Evolutionary conservation across 2,329 filamentous ascomycete species (phyloP), one percentile per base, ranked within the genome.

Genomic region (Cercospora sp.): DNA sequence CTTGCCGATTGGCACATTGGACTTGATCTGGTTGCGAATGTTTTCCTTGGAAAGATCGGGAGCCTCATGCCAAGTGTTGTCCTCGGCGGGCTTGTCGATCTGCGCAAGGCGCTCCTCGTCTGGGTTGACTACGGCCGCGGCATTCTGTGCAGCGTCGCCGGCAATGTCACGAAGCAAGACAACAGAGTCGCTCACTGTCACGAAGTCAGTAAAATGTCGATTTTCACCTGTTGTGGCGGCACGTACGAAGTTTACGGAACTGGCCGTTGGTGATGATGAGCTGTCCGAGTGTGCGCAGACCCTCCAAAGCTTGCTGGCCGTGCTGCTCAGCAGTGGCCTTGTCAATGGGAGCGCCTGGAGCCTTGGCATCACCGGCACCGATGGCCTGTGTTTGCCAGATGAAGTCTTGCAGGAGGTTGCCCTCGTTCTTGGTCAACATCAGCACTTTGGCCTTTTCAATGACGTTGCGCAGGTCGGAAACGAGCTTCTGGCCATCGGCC

Each of bases 231-330:
- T 40, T 40, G 34, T 51, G 45, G n/a, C 21, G 3, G 53, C 32
- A 51, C 90, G 80, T 87, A 90, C 91, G 81, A 37, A 97, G 88
- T 83, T 97, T 97, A 74, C 93, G 88, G 85, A 97, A 97, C 79
- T 98, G 94, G 73, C 95, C 95, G 76, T 99, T 99, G 75, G 94
- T 97, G 76, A 98, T 91, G 75, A 98, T 84, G 66, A 99, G 85
- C 18, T 91, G 94, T 62, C 94, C 95, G 0, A 99, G 85, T 3
- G 93, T 97, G 74, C 93, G 90, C 55, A 99, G 82, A 28, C 94
- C 95, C 71, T 97, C 88, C 8, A 96, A 84, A 1, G 91, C 93
- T 79, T 94, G 86, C 71, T 95, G 88, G 49, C 90, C 92, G 78
- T 99, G 92, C 77, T 94, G 90, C 81, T 91, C 88, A 28, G 91